These are phyloP conservation scores for Phytophthora foliorum DNA, from an alignment of 352 stramenopile species.

Conservation along the genomic window DNA sequence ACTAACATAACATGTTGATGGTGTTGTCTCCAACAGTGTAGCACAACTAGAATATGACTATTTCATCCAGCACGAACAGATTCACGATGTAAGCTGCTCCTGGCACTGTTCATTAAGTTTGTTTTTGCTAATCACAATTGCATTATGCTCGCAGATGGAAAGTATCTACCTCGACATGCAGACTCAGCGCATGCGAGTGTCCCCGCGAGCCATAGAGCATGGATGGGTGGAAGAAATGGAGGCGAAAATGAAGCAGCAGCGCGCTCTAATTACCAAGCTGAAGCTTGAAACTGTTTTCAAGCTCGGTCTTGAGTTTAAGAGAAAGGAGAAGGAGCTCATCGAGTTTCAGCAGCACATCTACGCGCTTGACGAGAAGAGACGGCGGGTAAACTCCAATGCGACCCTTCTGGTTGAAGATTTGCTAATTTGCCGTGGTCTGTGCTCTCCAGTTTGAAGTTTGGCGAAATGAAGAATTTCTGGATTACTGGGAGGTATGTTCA, in stretches of 20 bases:
- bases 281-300: slow-evolving; percentile 74
- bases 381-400: slow-evolving; percentile 43
- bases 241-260: slow-evolving; percentile 71
- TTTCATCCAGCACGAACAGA: slow-evolving; percentile 62
- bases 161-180: slow-evolving; percentile 87
- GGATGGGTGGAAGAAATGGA: slow-evolving; percentile 90
- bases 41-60: slow-evolving; percentile 75
- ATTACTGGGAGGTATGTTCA: slow-evolving; percentile 77
- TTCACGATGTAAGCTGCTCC: slow-evolving; percentile 62
- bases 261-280: slow-evolving; percentile 61
- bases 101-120: neutral
- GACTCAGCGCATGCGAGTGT: slow-evolving; percentile 75
- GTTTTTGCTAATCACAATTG: slow-evolving; percentile 5
- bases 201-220: slow-evolving; percentile 78
- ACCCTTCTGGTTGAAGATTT: neutral
- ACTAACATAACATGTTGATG: neutral
- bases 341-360: slow-evolving; percentile 47
- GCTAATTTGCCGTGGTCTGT: neutral
- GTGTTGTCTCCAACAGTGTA: slow-evolving; percentile 43
- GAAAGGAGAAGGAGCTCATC: slow-evolving; percentile 55
- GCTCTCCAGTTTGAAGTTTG: slow-evolving; percentile 68
- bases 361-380: slow-evolving; percentile 55
- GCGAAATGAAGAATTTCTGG: slow-evolving; percentile 82
- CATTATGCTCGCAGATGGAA: slow-evolving; percentile 59
- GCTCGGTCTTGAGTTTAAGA: slow-evolving; percentile 63